Conservation (phyloP, 768 basidiomycete genomes). For the Boletus insuetus region DNA sequence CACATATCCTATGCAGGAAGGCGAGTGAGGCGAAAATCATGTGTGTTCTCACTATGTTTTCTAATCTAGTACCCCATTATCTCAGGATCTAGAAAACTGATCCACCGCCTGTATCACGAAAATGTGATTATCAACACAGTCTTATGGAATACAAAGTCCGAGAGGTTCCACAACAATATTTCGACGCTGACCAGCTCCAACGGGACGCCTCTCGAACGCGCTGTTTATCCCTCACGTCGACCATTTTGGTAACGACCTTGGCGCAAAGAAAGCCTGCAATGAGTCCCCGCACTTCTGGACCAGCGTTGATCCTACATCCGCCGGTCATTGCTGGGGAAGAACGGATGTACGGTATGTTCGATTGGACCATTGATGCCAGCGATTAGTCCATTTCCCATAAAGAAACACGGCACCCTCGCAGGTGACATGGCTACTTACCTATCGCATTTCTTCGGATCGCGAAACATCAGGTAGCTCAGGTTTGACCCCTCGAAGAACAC, state of each 20-base stretch:
- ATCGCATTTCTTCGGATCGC: constrained; percentile 36
- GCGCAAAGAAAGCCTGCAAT: constrained; percentile 27
- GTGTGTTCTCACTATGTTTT: not conserved
- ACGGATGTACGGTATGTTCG: not conserved
- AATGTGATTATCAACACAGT: not conserved
- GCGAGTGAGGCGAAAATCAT: too few relatives aligned
- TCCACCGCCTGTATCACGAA: constrained; percentile 17
- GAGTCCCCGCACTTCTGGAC: constrained; percentile 14
- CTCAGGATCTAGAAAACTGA: constrained; percentile 16
- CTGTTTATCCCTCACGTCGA: constrained; percentile 33
- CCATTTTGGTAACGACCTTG: constrained; percentile 32
- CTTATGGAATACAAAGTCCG: not conserved
- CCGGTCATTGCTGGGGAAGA: constrained; percentile 36
- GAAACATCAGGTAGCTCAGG: constrained; percentile 37
- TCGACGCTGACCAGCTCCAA: constrained; percentile 35
- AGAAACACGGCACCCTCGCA: not conserved
- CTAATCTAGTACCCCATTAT: not conserved
- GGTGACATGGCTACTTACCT: constrained; percentile 23
- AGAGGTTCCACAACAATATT: constrained; percentile 32
- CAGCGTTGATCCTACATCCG: constrained; percentile 33
- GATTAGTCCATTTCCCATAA: not conserved
- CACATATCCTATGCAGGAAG: too few relatives aligned
- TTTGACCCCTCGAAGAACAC: constrained; percentile 32
- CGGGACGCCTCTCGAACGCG: constrained; percentile 28
- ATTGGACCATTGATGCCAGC: not conserved